Conservation (phyloP, 2,329 filamentous ascomycete genomes). For the Microdochium paspali region DNA sequence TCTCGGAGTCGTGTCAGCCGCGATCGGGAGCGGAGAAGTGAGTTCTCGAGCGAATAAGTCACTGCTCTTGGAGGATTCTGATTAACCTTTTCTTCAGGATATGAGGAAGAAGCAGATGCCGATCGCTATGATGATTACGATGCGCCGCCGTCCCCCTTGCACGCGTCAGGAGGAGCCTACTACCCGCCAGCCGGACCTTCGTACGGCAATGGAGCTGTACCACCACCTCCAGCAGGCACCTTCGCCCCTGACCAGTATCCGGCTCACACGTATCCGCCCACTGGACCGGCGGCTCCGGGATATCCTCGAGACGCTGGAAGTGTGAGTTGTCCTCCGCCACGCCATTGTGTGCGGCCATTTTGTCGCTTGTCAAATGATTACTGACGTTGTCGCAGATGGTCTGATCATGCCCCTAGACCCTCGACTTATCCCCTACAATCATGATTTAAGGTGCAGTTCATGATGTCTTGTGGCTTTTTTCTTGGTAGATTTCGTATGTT, state of each 20-base stretch:
- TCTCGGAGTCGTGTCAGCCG: constrained; percentile 21
- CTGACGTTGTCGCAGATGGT: too few relatives aligned
- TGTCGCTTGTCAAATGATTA: too few relatives aligned
- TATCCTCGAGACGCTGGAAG: constrained; percentile 4
- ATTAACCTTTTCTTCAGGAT: constrained; percentile 13
- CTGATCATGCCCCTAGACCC: too few relatives aligned
- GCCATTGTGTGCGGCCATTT: too few relatives aligned
- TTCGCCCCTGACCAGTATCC: constrained; percentile 11
- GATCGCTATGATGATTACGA: constrained; percentile 12
- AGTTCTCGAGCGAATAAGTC: constrained; percentile 2
- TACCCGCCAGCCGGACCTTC: constrained; percentile 12
- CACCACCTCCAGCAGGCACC: constrained; percentile 3
- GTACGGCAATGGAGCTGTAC: background rate
- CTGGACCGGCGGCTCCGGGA: constrained; percentile 9
- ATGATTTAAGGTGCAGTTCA: too few relatives aligned
- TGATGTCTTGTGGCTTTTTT: too few relatives aligned
- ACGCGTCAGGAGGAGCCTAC: constrained; percentile 17
- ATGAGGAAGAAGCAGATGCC: constrained; percentile 16
- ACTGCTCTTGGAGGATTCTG: background rate
- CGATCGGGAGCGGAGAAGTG: constrained; percentile 24
- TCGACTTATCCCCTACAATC: too few relatives aligned
- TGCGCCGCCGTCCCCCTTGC: constrained; percentile 16
- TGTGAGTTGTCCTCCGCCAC: background rate
- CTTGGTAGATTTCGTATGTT: background rate
- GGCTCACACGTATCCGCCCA: constrained; percentile 16